These are phyloP conservation scores for Acacia pycnantha DNA, from an alignment of 331 rosid genomes.

Conservation along the genomic window DNA sequence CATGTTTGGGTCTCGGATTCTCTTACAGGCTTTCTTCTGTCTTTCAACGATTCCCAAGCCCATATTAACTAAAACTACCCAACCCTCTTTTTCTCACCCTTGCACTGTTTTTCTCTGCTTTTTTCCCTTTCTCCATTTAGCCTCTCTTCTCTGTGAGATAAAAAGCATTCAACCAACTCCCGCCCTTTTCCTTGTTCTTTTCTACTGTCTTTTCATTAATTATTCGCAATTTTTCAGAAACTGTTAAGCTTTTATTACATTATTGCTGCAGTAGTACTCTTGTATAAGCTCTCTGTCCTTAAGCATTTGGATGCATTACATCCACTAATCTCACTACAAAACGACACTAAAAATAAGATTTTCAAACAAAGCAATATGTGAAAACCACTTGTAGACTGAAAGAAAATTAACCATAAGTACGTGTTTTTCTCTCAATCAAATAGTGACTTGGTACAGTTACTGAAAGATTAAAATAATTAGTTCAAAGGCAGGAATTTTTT, in stretches of 20 bases:
- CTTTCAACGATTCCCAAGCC: constrained; percentile 55
- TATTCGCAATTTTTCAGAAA: background rate
- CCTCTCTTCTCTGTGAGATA: constrained; percentile 15
- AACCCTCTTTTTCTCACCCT: constrained; percentile 7
- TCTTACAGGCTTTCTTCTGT: constrained; percentile 66
- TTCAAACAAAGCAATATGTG: background rate
- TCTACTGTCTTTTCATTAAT: constrained; percentile 4
- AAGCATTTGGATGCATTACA: constrained; percentile 24
- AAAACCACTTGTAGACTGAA: background rate
- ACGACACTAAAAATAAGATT: constrained; percentile 13
- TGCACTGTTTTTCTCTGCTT: constrained; percentile 35
- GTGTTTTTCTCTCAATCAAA: background rate
- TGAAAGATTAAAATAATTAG: constrained; percentile 19
- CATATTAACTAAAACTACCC: constrained; percentile 56
- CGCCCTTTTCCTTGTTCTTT: constrained; percentile 21
- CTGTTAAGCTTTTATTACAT: constrained; percentile 15
- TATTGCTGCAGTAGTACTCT: constrained; percentile 20
- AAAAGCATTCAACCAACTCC: constrained; percentile 20
- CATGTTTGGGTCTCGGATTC: constrained; percentile 66
- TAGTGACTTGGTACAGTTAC: constrained; percentile 14
- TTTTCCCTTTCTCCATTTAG: constrained; percentile 29
- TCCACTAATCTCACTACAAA: constrained; percentile 25
- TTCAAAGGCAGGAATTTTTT: constrained; percentile 47
- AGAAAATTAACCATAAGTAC: background rate
- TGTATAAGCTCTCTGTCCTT: background rate